phyloP scores from a whole-genome alignment of 73 alveolate genomes.

The Paramecium biaurelia region DNA sequence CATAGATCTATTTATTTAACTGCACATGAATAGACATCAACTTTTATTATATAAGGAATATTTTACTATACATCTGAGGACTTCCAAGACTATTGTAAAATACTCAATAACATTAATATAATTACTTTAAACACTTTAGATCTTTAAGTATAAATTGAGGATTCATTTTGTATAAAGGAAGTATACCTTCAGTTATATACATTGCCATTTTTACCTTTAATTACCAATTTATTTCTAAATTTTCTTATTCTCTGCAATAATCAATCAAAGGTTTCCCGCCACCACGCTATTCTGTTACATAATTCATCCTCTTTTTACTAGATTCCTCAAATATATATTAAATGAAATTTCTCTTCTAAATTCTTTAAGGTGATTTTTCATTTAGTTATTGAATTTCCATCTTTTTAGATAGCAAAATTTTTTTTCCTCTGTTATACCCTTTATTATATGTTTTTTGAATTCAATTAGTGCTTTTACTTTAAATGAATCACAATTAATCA shows the following conservation, averaged over 20 bases:
- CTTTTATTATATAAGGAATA: constrained; percentile 90
- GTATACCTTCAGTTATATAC: constrained; percentile 96
- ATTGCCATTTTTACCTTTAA: constrained; percentile 83
- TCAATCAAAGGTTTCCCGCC: constrained; percentile 93
- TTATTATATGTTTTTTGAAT: too few species aligned
- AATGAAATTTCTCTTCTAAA: constrained; percentile 89
- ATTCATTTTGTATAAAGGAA: constrained; percentile 81
- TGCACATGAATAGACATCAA: constrained; percentile 97
- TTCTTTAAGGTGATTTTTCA: constrained; percentile 80
- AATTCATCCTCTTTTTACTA: constrained; percentile 60
- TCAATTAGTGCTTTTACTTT: constrained; percentile 2
- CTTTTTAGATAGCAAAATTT: constrained; percentile 94
- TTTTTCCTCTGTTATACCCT: constrained; percentile 90
- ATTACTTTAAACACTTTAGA: constrained; percentile 88
- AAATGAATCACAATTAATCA: constrained; percentile 8
- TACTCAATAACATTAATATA: not conserved
- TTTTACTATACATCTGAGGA: constrained; percentile 95
- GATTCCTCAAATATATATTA: constrained; percentile 92
- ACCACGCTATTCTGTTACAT: constrained; percentile 92
- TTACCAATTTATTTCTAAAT: constrained; percentile 81
- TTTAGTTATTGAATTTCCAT: constrained; percentile 68
- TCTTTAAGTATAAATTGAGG: constrained; percentile 96
- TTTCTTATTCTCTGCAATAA: constrained; percentile 84
- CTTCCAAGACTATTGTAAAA: constrained; percentile 96
- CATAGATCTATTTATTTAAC: constrained; percentile 11